These are phyloP conservation scores for Sclerospora graminicola DNA, from an alignment of 352 stramenopile species.

Conservation along the genomic window DNA sequence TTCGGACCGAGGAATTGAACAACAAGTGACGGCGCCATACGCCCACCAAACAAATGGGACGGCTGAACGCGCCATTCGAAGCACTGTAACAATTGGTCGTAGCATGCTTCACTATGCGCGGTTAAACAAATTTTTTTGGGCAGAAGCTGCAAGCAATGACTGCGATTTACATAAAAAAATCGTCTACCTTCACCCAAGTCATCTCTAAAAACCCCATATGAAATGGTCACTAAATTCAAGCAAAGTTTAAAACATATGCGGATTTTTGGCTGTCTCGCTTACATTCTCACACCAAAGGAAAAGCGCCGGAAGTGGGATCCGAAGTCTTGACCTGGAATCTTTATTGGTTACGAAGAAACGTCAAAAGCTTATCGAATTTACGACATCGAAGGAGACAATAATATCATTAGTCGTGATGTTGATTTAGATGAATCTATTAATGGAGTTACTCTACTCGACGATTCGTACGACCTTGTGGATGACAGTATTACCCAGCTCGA, in stretches of 20 bases:
- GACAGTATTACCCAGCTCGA: too few species aligned
- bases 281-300: background rate
- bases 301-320: background rate
- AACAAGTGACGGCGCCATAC: background rate
- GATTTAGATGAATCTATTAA: background rate
- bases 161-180: background rate
- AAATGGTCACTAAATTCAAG: background rate
- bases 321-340: background rate
- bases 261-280: background rate
- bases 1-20: background rate
- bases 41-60: background rate
- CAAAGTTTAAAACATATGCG: background rate
- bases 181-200: background rate
- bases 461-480: too few species aligned
- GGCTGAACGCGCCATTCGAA: background rate
- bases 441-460: background rate
- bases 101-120: background rate
- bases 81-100: background rate
- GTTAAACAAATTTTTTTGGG: background rate
- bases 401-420: background rate
- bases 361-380: background rate
- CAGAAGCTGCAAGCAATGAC: background rate
- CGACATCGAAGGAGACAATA: background rate
- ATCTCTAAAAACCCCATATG: background rate
- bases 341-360: background rate